A percentile compares a stretch with the other conserved stretches of the same genome.
phyloP scores from a whole-genome alignment of 2,329 filamentous ascomycete genomes.

The Colletotrichum viniferum region DNA sequence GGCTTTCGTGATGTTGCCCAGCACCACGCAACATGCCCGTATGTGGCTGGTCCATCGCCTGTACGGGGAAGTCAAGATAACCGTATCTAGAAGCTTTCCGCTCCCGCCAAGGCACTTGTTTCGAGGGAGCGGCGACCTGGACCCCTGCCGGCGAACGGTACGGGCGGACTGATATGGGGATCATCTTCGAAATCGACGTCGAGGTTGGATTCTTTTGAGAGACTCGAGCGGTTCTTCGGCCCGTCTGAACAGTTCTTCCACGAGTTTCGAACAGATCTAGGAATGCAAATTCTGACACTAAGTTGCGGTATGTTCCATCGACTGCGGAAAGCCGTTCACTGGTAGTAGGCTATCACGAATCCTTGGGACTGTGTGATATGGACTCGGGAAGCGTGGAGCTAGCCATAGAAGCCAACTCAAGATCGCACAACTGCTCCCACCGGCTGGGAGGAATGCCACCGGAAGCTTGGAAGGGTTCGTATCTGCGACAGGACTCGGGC shows the following conservation, averaged over 20 bases:
- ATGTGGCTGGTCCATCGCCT: not conserved
- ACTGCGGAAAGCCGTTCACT: not conserved
- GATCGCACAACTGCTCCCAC: not conserved
- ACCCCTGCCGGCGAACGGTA: not conserved
- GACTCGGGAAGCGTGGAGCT: not conserved
- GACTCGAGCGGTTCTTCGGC: not conserved
- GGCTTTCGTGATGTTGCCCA: not conserved
- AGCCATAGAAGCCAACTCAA: not conserved
- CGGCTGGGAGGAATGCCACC: not conserved
- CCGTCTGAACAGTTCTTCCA: not conserved
- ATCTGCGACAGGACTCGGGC: not conserved
- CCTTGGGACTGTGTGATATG: not conserved
- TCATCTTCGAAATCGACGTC: not conserved
- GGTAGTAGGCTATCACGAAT: not conserved
- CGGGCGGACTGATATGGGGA: not conserved
- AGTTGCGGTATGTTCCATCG: not conserved
- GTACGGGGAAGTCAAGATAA: not conserved
- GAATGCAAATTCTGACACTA: not conserved
- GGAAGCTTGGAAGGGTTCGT: not conserved
- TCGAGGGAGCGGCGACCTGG: not conserved
- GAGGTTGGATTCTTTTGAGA: not conserved
- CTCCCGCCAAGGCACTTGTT: constrained; percentile 8
- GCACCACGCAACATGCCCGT: not conserved
- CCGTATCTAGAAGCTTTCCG: not conserved
- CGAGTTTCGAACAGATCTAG: not conserved